Base-by-base conservation (phyloP, 495 filamentous ascomycete genomes). In the Collariella sp. region DNA sequence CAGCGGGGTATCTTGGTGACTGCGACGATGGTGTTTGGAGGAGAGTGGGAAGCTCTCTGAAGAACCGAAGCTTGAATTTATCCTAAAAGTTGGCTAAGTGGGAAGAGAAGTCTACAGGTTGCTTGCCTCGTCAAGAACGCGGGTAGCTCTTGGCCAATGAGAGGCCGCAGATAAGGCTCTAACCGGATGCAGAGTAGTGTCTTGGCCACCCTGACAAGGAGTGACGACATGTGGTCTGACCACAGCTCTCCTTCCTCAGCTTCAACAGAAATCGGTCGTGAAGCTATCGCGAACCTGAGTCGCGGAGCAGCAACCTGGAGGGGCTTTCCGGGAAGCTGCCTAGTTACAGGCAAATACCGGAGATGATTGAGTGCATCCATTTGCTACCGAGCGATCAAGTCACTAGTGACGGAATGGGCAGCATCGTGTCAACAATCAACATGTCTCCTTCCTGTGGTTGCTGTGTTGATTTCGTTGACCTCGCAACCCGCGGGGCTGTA, bases 101-200 rank as follows among this genome's bases (percentile, higher is more conserved):
- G 26, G 26, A 31, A 31, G 26, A 31, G 26, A 31, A 45, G 50
- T n/a, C 18, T 13, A 15, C 12, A 15, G 23, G 29, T 29, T 29
- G 35, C 20, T 62, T 59, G 52, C 15, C 58, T 54, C 50, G 26
- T 54, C 41, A 43, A 62, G 50, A 54, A 54, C 56, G 56, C 46
- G 61, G 61, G 61, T 48, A 60, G 1, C 13, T 18, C 5, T 10
- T 15, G 24, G 5, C 35, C 53, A 55, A 51, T 52, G 15, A 51
- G 42, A 23, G 16, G 24, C 22, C 38, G 23, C 41, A 24, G 4
- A 45, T 19, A 11, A 38, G 9, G n/a, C n/a, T 22, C 44, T 38
- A 46, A 3, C 45, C 38, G 1, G 1, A 31, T 41, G 7, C 3
- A 33, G 42, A 47, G 34, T 54, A 54, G 51, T 18, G 45, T 35